phyloP scores from a whole-genome alignment of 2,329 filamentous ascomycete species.

The Leptographium lundbergii region DNA sequence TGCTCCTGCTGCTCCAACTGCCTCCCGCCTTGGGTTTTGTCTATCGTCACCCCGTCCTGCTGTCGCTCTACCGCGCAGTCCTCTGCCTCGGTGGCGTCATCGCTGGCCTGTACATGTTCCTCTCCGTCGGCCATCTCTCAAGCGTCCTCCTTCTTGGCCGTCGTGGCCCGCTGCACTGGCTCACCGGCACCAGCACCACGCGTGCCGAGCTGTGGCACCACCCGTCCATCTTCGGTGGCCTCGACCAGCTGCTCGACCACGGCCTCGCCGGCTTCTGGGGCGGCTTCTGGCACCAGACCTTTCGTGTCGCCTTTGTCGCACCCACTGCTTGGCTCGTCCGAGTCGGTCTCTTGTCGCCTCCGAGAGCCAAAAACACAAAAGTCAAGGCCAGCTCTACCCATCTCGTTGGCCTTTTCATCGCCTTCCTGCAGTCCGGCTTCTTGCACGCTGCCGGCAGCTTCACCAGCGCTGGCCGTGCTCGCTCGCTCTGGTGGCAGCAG shows the following conservation, averaged over 20 bases:
- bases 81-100: constrained; percentile 45
- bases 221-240: constrained; percentile 42
- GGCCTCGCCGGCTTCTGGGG: constrained; percentile 78
- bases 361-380: background rate
- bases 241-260: constrained; percentile 44
- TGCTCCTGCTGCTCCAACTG: constrained; percentile 23
- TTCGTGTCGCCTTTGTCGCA: constrained; percentile 58
- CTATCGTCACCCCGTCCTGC: constrained; percentile 25
- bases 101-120: constrained; percentile 46
- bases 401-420: constrained; percentile 22
- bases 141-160: constrained; percentile 4
- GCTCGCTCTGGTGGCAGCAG: constrained; percentile 36
- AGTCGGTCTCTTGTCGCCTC: constrained; percentile 24
- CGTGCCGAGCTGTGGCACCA: constrained; percentile 38
- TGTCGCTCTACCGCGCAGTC: constrained; percentile 43
- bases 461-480: constrained; percentile 41
- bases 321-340: constrained; percentile 37
- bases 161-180: constrained; percentile 26
- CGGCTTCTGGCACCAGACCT: constrained; percentile 82
- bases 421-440: constrained; percentile 53
- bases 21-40: constrained; percentile 23
- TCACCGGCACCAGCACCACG: constrained; percentile 37
- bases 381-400: background rate
- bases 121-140: constrained; percentile 29
- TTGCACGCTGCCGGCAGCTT: constrained; percentile 62